Evolutionary conservation across 768 basidiomycete genomes (phyloP), one percentile per base, ranked within the genome.

Genomic region (Amanita thiersii): DNA sequence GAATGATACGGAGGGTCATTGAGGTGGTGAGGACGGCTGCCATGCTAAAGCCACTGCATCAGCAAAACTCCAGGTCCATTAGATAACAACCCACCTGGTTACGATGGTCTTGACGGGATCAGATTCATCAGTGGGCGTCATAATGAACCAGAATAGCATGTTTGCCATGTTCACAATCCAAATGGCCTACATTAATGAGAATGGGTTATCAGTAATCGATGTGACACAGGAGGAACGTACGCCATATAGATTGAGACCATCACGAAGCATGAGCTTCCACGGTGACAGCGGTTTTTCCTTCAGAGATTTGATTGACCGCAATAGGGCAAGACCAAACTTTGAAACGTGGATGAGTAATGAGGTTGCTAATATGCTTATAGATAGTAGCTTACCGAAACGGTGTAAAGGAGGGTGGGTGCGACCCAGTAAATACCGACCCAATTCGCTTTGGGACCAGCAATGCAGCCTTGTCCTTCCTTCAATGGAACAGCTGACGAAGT

Each of bases 351-450:
- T 43, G 15, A 40, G 20, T 25, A 19, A 21, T 7, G 21, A 25
- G 14, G 18, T 37, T 37, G 25, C 44, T n/a, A 26, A 15, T 18
- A 11, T 19, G n/a, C 18, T 12, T 9, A n/a, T 43, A 19, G 21
- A 28, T 23, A 37, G 44, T 52, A 49, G 53, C 73, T 45, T 59
- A 86, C 77, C n/a, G 83, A 79, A 33, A 63, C 69, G 15, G 73
- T 74, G 63, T 81, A 86, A 15, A 88, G 70, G 26, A 86, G 30
- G 26, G 87, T 87, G 19, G 85, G 81, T 0, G 75, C 74, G 5
- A 83, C 60, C 88, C 88, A 91, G 68, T 90, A 91, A 49, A 90
- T 74, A 35, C 79, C 87, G 38, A 89, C 83, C 86, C 86, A 90
- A 59, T 73, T 78, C 50, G 72, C 61, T 50, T 78, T 78, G 14